Conservation (phyloP, 192 early-diverging fungal genomes). For the Radiomyces spectabilis region DNA sequence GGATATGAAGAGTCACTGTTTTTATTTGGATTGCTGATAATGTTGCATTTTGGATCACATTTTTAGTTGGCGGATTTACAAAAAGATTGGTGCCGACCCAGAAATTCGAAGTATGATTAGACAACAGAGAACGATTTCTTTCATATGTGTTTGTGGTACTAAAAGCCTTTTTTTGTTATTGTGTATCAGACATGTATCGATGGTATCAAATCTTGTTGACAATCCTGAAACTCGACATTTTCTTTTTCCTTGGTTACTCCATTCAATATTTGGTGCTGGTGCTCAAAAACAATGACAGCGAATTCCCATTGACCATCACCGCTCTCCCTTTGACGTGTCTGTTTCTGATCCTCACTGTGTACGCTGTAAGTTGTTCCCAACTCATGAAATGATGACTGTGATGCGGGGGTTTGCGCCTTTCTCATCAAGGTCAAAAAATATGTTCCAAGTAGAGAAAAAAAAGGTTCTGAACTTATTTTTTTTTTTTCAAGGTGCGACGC, state of each 20-base stretch:
- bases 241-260: conserved; percentile 73
- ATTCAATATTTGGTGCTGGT: conserved; percentile 61
- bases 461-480: too few relatives aligned
- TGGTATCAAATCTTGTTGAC: conserved; percentile 76
- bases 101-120: conserved; percentile 43
- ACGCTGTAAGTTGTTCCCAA: conserved; percentile 33
- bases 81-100: conserved; percentile 56
- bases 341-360: conserved; percentile 57
- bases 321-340: conserved; percentile 51
- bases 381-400: too few relatives aligned
- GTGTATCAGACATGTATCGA: conserved; percentile 42
- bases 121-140: background rate
- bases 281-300: conserved; percentile 31
- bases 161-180: background rate
- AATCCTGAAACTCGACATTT: conserved; percentile 75
- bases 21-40: too few relatives aligned
- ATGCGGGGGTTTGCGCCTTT: too few relatives aligned
- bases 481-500: conserved; percentile 41
- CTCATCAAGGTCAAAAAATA: too few relatives aligned
- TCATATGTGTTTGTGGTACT: background rate
- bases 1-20: too few relatives aligned
- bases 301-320: conserved; percentile 44
- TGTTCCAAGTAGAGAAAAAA: background rate
- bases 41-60: too few relatives aligned
- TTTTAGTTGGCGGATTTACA: conserved; percentile 51